Base-by-base conservation (phyloP, 139 green algal genomes). In the Dunaliella sp. region DNA sequence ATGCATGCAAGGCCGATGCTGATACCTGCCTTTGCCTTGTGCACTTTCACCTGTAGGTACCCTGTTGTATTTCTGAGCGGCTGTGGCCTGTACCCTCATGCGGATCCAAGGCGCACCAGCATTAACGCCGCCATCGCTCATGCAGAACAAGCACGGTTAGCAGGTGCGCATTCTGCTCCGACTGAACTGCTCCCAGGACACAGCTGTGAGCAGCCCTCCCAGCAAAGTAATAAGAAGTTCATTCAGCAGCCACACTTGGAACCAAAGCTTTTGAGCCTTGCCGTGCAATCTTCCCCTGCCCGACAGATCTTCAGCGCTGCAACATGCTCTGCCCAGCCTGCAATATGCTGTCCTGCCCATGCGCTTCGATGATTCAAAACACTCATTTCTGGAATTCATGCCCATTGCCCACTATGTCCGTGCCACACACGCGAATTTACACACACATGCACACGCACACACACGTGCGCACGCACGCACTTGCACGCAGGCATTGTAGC, bases 1-100 rank as follows among this genome's bases (percentile, higher is more conserved):
- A n/a, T n/a, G n/a, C n/a, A n/a, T n/a, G n/a, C n/a, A n/a, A n/a
- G n/a, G n/a, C n/a, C n/a, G n/a, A n/a, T n/a, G n/a, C n/a, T n/a
- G n/a, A n/a, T n/a, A n/a, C n/a, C n/a, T n/a, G n/a, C n/a, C n/a
- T n/a, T n/a, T n/a, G n/a, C 48, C 16, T 65, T 16, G 16, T 65
- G 48, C 48, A 65, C 16, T 26, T 22, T 22, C n/a, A 7, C 31
- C 76, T 65, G 79, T 36, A 83, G 81, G 24, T 89, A 91, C 74
- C 89, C 92, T 0, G 95, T 98, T 76, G 92, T 97, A 88, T 95
- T 98, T 86, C 88, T 98, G 38, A 94, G 90, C 34, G 92, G 90
- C 73, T 93, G 90, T 65, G 94, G 94, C 36, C 74, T 85, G 28
- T 88, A 92, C 74, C 35, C 32, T 36, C 93, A 98, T 83, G 90